Conservation (phyloP, 2,329 filamentous ascomycete genomes). For the Tolypocladium nubicola region DNA sequence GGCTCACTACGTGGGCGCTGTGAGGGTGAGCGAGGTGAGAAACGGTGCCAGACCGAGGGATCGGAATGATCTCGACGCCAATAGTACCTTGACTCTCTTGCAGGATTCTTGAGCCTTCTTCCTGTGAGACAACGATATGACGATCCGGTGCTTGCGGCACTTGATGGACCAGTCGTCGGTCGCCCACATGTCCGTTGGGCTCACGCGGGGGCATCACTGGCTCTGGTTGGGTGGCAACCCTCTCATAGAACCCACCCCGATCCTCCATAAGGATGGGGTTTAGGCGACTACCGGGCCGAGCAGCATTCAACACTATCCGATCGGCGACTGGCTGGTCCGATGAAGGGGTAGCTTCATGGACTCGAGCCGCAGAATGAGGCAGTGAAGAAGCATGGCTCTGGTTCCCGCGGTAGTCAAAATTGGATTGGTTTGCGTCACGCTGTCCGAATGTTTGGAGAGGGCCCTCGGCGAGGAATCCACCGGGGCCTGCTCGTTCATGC, state of each 20-base stretch:
- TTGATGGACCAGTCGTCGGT: constrained; percentile 5
- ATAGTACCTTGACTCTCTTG: constrained; percentile 8
- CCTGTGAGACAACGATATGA: constrained; percentile 9
- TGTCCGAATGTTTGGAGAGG: neutral
- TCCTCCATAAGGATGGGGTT: constrained; percentile 29
- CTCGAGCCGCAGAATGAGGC: neutral
- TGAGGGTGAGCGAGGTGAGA: neutral
- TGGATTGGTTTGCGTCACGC: neutral
- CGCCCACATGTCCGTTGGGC: neutral
- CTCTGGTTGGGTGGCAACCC: constrained; percentile 10
- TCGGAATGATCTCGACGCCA: constrained; percentile 10
- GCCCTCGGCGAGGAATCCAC: neutral
- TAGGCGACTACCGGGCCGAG: constrained; percentile 18
- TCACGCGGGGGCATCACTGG: neutral
- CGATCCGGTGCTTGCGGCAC: constrained; percentile 2
- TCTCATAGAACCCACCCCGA: constrained; percentile 26
- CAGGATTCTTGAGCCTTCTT: constrained; percentile 9
- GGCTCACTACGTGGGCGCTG: neutral
- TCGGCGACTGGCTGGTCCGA: constrained; percentile 10
- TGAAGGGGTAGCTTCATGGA: constrained; percentile 8
- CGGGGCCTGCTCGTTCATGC: neutral
- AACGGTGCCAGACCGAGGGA: neutral
- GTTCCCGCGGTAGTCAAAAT: neutral
- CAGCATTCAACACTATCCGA: constrained; percentile 19
- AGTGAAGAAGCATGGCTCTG: neutral